Percentiles rank a stretch among this genome's conserved stretches.
Evolutionary conservation across 306 rosid genomes (phyloP).

Genomic region (Begonia masoniana): DNA sequence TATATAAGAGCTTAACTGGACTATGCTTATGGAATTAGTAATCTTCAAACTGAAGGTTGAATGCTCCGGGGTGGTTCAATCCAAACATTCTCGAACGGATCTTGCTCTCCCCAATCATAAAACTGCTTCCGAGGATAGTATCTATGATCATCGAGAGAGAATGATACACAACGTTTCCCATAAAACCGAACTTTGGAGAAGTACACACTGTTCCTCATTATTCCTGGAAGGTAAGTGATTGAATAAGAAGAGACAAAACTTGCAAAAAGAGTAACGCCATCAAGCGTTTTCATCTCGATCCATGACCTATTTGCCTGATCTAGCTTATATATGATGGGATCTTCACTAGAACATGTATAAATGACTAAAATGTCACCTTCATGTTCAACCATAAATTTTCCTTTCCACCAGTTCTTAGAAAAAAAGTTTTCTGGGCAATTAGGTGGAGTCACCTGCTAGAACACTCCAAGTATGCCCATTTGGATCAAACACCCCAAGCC

Average conservation of each 20-base stretch:
- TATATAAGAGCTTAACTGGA: neutral
- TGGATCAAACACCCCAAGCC: conserved; percentile 75
- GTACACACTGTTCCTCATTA: conserved; percentile 58
- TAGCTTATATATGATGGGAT: conserved; percentile 61
- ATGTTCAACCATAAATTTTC: conserved; percentile 73
- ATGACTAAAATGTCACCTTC: conserved; percentile 56
- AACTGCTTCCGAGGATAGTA: conserved; percentile 82
- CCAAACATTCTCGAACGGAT: conserved; percentile 74
- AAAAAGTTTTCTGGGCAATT: conserved; percentile 68
- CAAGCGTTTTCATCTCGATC: conserved; percentile 63
- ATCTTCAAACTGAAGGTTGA: conserved; percentile 35
- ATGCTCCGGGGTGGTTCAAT: conserved; percentile 66
- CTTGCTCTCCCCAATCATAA: conserved; percentile 85
- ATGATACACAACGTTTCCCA: conserved; percentile 71
- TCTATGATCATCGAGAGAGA: conserved; percentile 46
- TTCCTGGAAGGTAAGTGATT: conserved; percentile 50
- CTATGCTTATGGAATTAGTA: neutral
- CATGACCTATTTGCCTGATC: conserved; percentile 48
- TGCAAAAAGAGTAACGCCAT: conserved; percentile 51
- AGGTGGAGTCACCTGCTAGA: conserved; percentile 75
- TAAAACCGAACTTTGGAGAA: conserved; percentile 78
- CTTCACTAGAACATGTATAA: conserved; percentile 68
- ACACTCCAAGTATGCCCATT: conserved; percentile 53
- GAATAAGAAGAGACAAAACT: conserved; percentile 75
- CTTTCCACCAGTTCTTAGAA: conserved; percentile 89